These are phyloP conservation scores for Draba incana DNA, from an alignment of 345 rosid genomes.

Conservation along the genomic window DNA sequence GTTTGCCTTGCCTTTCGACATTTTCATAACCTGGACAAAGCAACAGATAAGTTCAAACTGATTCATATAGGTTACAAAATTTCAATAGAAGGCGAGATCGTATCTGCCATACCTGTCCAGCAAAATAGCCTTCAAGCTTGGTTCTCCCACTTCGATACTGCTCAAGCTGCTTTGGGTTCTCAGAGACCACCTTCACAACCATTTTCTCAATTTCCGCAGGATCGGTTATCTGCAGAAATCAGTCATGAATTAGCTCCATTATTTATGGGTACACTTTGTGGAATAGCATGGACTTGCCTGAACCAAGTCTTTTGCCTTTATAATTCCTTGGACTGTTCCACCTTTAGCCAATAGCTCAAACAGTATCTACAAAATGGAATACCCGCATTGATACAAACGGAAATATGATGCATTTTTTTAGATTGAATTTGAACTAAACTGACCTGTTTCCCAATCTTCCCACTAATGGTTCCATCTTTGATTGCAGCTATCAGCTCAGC, in stretches of 20 bases:
- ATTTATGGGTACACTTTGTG: neutral
- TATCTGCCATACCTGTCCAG: constrained; percentile 69
- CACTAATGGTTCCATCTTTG: constrained; percentile 84
- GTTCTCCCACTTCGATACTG: constrained; percentile 87
- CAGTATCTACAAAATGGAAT: constrained; percentile 57
- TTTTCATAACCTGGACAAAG: constrained; percentile 79
- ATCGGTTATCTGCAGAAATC: constrained; percentile 63
- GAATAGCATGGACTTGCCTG: constrained; percentile 65
- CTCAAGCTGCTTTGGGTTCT: constrained; percentile 84
- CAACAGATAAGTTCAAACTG: constrained; percentile 12
- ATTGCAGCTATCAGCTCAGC: constrained; percentile 87
- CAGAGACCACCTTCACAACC: constrained; percentile 70
- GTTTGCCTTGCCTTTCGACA: constrained; percentile 87
- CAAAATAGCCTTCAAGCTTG: constrained; percentile 86
- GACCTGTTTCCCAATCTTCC: constrained; percentile 96
- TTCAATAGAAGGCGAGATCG: neutral
- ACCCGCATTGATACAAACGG: neutral
- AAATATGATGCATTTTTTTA: neutral
- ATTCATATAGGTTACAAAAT: neutral
- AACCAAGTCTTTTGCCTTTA: constrained; percentile 80
- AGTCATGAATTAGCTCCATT: neutral
- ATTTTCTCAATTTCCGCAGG: constrained; percentile 81
- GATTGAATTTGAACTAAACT: constrained; percentile 25
- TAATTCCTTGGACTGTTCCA: constrained; percentile 87
- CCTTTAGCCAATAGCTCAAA: constrained; percentile 89